A percentile compares a stretch with the other conserved stretches of the same genome.
These are phyloP conservation scores for Monosporascus sp. DNA, from an alignment of 2,329 filamentous ascomycete species.

Conservation along the genomic window DNA sequence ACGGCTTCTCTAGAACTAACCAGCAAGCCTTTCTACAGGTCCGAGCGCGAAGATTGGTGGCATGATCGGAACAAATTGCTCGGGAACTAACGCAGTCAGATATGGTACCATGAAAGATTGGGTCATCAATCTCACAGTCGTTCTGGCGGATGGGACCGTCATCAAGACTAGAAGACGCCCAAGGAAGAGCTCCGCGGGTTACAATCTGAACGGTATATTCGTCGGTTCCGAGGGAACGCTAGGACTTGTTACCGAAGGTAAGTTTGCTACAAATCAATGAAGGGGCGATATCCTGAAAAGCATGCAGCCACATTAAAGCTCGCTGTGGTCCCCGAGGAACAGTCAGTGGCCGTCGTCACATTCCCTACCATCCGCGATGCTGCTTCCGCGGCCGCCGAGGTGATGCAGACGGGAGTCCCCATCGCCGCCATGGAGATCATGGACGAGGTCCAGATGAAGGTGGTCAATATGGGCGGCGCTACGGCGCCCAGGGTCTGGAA, in stretches of 20 bases:
- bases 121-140: slow-evolving; percentile 78
- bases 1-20: slow-evolving; percentile 20
- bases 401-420: slow-evolving; percentile 71
- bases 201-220: slow-evolving; percentile 76
- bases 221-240: slow-evolving; percentile 78
- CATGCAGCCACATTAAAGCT: slow-evolving; percentile 68
- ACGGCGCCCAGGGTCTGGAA: slow-evolving; percentile 67
- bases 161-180: slow-evolving; percentile 77
- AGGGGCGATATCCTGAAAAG: background rate
- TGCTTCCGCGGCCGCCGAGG: slow-evolving; percentile 65
- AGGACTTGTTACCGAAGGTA: slow-evolving; percentile 70
- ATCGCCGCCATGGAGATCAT: slow-evolving; percentile 79
- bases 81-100: slow-evolving; percentile 72
- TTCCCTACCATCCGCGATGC: slow-evolving; percentile 75
- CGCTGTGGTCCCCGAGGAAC: slow-evolving; percentile 68
- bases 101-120: slow-evolving; percentile 88
- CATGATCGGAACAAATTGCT: slow-evolving; percentile 76
- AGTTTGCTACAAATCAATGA: background rate
- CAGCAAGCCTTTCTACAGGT: slow-evolving; percentile 25
- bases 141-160: slow-evolving; percentile 70
- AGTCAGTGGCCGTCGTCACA: slow-evolving; percentile 72
- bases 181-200: slow-evolving; percentile 75
- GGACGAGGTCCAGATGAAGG: slow-evolving; percentile 83
- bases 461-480: slow-evolving; percentile 69
- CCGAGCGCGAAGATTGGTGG: slow-evolving; percentile 71